phyloP scores from a whole-genome alignment of 2,329 filamentous ascomycete genomes.

The Aschersonia sp. region DNA sequence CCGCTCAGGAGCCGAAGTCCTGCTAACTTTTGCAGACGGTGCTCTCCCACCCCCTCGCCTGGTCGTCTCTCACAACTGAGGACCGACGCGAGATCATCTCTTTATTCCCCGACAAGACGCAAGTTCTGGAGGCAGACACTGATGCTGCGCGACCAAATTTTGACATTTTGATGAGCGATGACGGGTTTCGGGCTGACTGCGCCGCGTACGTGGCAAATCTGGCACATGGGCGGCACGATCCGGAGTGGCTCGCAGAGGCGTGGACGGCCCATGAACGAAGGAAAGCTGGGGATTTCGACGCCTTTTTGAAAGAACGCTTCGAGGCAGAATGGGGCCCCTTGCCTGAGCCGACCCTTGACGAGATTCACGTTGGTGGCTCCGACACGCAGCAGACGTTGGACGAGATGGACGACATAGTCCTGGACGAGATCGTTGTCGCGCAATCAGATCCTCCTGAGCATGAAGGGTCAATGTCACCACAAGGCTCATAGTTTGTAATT shows the following conservation, averaged over 20 bases:
- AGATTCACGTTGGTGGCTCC: background rate
- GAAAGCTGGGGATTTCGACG: constrained; percentile 33
- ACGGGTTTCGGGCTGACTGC: constrained; percentile 31
- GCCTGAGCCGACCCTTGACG: constrained; percentile 10
- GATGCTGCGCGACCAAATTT: constrained; percentile 25
- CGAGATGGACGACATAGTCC: no score
- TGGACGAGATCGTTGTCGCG: no score
- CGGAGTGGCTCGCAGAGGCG: constrained; percentile 36
- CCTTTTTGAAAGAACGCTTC: constrained; percentile 28
- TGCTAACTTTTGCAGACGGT: constrained; percentile 14
- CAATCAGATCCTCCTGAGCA: no score
- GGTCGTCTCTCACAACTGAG: constrained; percentile 18
- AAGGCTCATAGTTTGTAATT: no score
- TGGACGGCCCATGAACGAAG: constrained; percentile 35
- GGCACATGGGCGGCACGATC: constrained; percentile 31
- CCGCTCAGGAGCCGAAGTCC: background rate
- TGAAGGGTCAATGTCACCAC: no score
- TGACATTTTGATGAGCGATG: constrained; percentile 27
- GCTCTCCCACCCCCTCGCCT: constrained; percentile 22
- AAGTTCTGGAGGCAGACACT: constrained; percentile 21
- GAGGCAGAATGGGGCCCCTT: constrained; percentile 31
- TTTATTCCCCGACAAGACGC: constrained; percentile 20
- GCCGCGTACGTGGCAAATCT: constrained; percentile 31
- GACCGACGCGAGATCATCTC: constrained; percentile 21
- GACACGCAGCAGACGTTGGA: no score